Percentiles rank a stretch among this genome's conserved stretches.
Conservation (phyloP, 1,284 basidiomycete species). For the Trametes polyzona region DNA sequence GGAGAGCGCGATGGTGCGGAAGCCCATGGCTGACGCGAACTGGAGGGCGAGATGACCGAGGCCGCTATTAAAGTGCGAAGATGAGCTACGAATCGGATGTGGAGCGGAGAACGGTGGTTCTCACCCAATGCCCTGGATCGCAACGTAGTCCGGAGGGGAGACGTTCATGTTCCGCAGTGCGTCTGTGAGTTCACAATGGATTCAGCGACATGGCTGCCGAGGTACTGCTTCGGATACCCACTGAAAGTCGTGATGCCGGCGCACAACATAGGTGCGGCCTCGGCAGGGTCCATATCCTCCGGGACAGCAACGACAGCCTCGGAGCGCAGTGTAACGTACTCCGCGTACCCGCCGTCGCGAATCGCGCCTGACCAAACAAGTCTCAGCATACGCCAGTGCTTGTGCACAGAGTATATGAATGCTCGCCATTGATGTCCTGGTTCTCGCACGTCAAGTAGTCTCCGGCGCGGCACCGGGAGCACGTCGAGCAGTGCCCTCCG, state of each 20-base stretch:
- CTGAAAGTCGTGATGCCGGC: slow-evolving; percentile 48
- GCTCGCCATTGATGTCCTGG: slow-evolving; percentile 36
- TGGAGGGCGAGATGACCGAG: slow-evolving; percentile 40
- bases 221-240: neutral
- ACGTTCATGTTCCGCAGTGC: slow-evolving; percentile 31
- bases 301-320: slow-evolving; percentile 74
- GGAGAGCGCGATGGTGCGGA: slow-evolving; percentile 35
- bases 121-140: slow-evolving; percentile 39
- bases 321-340: slow-evolving; percentile 30
- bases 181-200: slow-evolving; percentile 11
- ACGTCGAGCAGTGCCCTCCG: slow-evolving; percentile 31
- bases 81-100: neutral
- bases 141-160: slow-evolving; percentile 33
- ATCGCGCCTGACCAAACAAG: slow-evolving; percentile 7
- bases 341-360: slow-evolving; percentile 25
- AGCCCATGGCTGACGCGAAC: slow-evolving; percentile 35
- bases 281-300: slow-evolving; percentile 62
- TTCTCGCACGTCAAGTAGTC: slow-evolving; percentile 29
- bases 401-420: too few species aligned
- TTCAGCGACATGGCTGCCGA: neutral
- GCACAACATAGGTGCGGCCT: slow-evolving; percentile 85
- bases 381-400: too few species aligned
- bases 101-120: neutral
- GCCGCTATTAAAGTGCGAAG: slow-evolving; percentile 20
- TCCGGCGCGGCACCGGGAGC: slow-evolving; percentile 27